These are phyloP conservation scores for Gracilaria caudata DNA, from an alignment of 23 red algal species.

Conservation along the genomic window DNA sequence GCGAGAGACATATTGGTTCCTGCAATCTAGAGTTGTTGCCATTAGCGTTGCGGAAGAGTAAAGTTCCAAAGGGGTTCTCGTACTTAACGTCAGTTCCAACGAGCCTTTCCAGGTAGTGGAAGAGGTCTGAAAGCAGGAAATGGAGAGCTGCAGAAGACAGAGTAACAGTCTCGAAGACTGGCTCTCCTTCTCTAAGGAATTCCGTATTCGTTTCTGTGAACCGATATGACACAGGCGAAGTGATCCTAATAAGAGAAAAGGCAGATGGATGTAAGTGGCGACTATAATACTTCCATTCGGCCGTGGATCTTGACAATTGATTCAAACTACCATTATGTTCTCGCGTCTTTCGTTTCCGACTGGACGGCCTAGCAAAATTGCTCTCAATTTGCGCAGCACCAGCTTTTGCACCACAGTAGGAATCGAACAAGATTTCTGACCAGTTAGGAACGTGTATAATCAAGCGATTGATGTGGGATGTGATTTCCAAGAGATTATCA, in stretches of 20 bases:
- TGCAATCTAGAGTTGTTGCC: neutral
- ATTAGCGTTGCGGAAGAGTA: slow-evolving; percentile 25
- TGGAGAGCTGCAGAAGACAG: slow-evolving; percentile 28
- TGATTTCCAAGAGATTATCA: slow-evolving; percentile 50
- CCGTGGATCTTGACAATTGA: neutral
- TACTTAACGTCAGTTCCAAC: slow-evolving; percentile 14
- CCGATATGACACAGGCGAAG: slow-evolving; percentile 38
- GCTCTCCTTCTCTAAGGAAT: slow-evolving; percentile 39
- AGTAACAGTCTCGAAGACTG: slow-evolving; percentile 36
- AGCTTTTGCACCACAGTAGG: slow-evolving; percentile 42
- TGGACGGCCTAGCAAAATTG: neutral
- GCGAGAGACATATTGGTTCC: neutral
- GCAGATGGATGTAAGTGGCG: slow-evolving; percentile 53
- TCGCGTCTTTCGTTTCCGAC: neutral
- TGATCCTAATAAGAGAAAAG: slow-evolving; percentile 56
- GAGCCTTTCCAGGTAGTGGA: slow-evolving; percentile 42
- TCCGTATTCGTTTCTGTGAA: slow-evolving; percentile 59
- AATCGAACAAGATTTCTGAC: slow-evolving; percentile 58
- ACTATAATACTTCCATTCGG: slow-evolving; percentile 33
- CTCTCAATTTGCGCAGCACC: neutral
- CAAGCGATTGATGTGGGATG: slow-evolving; percentile 24
- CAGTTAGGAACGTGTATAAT: slow-evolving; percentile 35
- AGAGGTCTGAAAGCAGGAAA: slow-evolving; percentile 49
- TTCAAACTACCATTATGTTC: neutral
- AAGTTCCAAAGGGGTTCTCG: slow-evolving; percentile 21